Percentiles rank a stretch among this genome's conserved stretches.
These are phyloP conservation scores for Prillingera fragicola DNA, from an alignment of 1,284 basidiomycete genomes.

Conservation along the genomic window DNA sequence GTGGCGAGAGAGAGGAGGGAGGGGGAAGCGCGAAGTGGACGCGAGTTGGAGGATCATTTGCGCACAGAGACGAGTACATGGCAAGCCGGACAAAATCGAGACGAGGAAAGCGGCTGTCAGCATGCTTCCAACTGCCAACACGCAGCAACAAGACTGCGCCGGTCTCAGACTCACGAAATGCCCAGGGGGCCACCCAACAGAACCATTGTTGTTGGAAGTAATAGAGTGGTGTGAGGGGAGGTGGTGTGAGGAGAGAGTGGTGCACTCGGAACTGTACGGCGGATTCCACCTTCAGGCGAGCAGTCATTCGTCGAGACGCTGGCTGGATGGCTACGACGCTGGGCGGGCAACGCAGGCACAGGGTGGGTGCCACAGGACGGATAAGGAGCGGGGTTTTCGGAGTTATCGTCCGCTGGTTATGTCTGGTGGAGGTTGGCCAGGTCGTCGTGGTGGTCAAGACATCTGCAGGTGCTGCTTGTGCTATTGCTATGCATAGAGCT, in stretches of 20 bases:
- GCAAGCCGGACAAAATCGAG: not conserved
- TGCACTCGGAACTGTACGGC: too few relatives aligned
- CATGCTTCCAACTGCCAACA: too few relatives aligned
- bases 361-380: not conserved
- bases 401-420: not conserved
- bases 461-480: too few relatives aligned
- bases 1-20: not conserved
- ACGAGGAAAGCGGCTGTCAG: not conserved
- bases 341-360: too few relatives aligned
- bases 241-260: not conserved
- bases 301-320: too few relatives aligned
- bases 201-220: constrained; percentile 38
- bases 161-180: constrained; percentile 52
- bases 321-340: too few relatives aligned
- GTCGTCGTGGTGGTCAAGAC: not conserved
- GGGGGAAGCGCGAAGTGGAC: not conserved
- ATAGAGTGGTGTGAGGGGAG: constrained; percentile 11
- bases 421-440: too few relatives aligned
- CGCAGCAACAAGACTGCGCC: too few relatives aligned
- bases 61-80: not conserved
- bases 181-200: constrained; percentile 66
- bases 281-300: too few relatives aligned
- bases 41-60: too few relatives aligned
- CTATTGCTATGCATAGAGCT: too few relatives aligned
- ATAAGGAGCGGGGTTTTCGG: not conserved